These are phyloP conservation scores for Raffaelea albimanens DNA, from an alignment of 2,329 filamentous ascomycete species.

Conservation along the genomic window DNA sequence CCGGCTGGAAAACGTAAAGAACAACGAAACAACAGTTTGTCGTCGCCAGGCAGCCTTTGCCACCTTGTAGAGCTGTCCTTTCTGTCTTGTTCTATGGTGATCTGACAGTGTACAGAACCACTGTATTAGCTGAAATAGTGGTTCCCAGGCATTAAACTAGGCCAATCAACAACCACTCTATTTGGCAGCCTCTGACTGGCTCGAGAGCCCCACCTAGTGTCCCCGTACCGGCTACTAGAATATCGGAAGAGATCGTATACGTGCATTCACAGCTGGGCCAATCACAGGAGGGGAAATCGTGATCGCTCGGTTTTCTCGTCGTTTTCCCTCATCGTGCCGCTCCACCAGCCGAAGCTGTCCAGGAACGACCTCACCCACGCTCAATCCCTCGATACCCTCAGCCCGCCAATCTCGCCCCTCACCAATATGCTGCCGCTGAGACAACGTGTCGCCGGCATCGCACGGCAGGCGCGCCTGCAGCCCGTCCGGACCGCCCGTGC, in stretches of 20 bases:
- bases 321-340: background rate
- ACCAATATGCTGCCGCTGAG: conserved; percentile 27
- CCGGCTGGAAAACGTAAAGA: background rate
- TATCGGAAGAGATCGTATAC: background rate
- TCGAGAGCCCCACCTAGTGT: background rate
- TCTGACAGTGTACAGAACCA: too few species aligned
- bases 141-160: background rate
- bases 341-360: background rate
- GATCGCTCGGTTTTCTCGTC: conserved; percentile 8
- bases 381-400: background rate
- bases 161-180: conserved; percentile 9
- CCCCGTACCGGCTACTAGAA: background rate
- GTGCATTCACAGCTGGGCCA: background rate
- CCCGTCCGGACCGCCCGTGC: conserved; percentile 30
- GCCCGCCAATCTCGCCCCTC: conserved; percentile 1
- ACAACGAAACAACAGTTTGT: conserved; percentile 3
- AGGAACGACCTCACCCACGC: background rate
- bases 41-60: conserved; percentile 9
- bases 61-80: conserved; percentile 1
- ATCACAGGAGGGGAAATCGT: background rate
- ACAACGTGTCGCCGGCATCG: conserved; percentile 25
- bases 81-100: background rate
- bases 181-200: conserved; percentile 12
- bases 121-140: too few species aligned
- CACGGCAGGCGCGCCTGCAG: conserved; percentile 22